Evolutionary conservation across 2,329 filamentous ascomycete species (phyloP).

Genomic region (Hypoxylon sp.): DNA sequence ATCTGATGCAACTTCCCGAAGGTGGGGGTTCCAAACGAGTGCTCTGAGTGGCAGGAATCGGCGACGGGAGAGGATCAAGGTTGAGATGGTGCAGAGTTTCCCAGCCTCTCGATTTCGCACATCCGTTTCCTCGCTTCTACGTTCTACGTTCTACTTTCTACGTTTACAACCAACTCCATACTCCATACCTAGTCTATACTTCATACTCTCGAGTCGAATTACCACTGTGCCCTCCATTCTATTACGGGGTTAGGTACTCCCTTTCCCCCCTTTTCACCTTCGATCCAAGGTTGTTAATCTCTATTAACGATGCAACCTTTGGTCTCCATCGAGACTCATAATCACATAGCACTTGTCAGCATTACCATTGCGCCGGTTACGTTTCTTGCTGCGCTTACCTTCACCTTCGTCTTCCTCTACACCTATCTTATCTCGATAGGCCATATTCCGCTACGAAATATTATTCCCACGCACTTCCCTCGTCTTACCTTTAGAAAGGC

Average conservation of each 20-base stretch:
- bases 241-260: no score
- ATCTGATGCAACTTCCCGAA: slow-evolving; percentile 33
- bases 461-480: slow-evolving; percentile 45
- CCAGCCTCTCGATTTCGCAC: slow-evolving; percentile 45
- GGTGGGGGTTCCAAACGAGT: slow-evolving; percentile 21
- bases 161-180: neutral
- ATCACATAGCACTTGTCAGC: slow-evolving; percentile 68
- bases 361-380: slow-evolving; percentile 66
- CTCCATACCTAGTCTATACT: no score
- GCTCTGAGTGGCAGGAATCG: slow-evolving; percentile 20
- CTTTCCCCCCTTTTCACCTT: no score
- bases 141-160: slow-evolving; percentile 7
- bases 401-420: slow-evolving; percentile 61
- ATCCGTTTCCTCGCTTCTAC: slow-evolving; percentile 10
- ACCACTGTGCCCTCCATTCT: no score
- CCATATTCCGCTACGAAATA: slow-evolving; percentile 47
- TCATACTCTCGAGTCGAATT: no score
- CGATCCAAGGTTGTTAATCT: no score
- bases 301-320: slow-evolving; percentile 69
- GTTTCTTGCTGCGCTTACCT: slow-evolving; percentile 60
- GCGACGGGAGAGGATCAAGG: slow-evolving; percentile 12
- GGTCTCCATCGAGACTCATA: slow-evolving; percentile 69
- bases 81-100: slow-evolving; percentile 33
- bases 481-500: slow-evolving; percentile 21
- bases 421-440: slow-evolving; percentile 55